Conservation (phyloP, 768 basidiomycete genomes). For the Xerocomellus amylosporus region DNA sequence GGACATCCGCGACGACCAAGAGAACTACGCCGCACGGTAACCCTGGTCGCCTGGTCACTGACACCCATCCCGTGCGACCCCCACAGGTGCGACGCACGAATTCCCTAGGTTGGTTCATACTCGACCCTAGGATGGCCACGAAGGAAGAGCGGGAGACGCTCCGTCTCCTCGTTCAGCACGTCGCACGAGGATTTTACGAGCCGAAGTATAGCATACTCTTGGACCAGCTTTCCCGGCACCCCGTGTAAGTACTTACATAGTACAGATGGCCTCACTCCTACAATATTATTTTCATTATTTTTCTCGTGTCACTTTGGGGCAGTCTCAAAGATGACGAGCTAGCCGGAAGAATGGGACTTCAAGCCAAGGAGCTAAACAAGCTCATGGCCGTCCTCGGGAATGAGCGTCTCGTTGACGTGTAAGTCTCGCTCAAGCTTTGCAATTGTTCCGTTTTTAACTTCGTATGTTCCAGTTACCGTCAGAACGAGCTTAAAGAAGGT, state of each 20-base stretch:
- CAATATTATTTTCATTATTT: constrained; percentile 12
- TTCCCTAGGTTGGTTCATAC: not conserved
- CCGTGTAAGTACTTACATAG: constrained; percentile 75
- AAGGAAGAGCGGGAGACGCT: constrained; percentile 82
- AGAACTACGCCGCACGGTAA: no score
- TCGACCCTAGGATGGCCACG: constrained; percentile 47
- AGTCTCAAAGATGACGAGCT: constrained; percentile 94
- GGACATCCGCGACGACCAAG: not conserved
- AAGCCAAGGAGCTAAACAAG: constrained; percentile 88
- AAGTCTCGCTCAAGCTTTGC: constrained; percentile 30
- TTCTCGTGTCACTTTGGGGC: constrained; percentile 23
- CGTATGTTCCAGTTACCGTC: constrained; percentile 62
- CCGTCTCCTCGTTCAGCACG: constrained; percentile 87
- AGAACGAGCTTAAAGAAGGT: constrained; percentile 89
- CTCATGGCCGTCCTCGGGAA: constrained; percentile 78
- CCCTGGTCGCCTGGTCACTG: not conserved
- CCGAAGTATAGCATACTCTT: constrained; percentile 85
- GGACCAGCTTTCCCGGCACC: constrained; percentile 90
- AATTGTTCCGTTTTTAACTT: constrained; percentile 2
- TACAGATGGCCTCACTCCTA: constrained; percentile 23
- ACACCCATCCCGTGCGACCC: not conserved
- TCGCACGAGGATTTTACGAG: constrained; percentile 93
- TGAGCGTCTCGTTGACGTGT: constrained; percentile 79
- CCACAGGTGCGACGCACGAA: not conserved
- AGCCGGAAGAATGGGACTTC: constrained; percentile 85